These are phyloP conservation scores for Magnusiomyces ingens DNA, from an alignment of 1,139 yeast species.

Conservation along the genomic window DNA sequence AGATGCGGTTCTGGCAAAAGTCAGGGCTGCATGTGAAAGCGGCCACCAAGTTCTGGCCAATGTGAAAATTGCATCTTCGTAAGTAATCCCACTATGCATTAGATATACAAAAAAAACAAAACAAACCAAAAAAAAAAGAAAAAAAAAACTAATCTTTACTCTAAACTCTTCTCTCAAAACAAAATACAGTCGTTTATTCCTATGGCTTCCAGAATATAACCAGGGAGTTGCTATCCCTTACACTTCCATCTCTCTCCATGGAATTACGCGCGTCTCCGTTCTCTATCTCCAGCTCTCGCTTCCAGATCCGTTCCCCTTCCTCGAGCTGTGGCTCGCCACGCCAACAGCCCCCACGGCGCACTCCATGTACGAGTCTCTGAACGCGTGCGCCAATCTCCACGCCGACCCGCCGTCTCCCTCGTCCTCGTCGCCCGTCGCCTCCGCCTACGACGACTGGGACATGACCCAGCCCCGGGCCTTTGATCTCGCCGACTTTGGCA, in stretches of 20 bases:
- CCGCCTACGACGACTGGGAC: not conserved
- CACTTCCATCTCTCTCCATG: slow-evolving; percentile 2
- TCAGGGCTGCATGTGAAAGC: not conserved
- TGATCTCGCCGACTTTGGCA: not conserved
- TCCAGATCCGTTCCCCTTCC: not conserved
- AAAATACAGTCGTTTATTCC: not conserved
- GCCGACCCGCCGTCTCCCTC: not conserved
- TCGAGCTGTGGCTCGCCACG: not conserved
- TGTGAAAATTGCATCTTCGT: not conserved
- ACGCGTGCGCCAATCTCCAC: slow-evolving; percentile 1
- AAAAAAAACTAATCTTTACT: no score
- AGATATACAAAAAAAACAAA: no score
- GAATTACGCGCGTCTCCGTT: not conserved
- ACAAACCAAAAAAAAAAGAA: no score
- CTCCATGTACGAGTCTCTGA: not conserved
- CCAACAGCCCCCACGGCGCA: not conserved
- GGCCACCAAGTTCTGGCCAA: not conserved
- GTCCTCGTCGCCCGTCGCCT: not conserved
- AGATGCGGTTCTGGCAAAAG: not conserved
- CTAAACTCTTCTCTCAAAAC: not conserved
- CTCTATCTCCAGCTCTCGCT: not conserved
- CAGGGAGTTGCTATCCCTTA: slow-evolving; percentile 1
- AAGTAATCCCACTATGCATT: no score
- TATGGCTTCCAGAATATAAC: slow-evolving; percentile 1
- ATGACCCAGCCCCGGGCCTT: not conserved